A percentile compares a stretch with the other conserved stretches of the same genome.
phyloP scores from a whole-genome alignment of 192 early-diverging fungal genomes.

The Nowakowskiella sp. region DNA sequence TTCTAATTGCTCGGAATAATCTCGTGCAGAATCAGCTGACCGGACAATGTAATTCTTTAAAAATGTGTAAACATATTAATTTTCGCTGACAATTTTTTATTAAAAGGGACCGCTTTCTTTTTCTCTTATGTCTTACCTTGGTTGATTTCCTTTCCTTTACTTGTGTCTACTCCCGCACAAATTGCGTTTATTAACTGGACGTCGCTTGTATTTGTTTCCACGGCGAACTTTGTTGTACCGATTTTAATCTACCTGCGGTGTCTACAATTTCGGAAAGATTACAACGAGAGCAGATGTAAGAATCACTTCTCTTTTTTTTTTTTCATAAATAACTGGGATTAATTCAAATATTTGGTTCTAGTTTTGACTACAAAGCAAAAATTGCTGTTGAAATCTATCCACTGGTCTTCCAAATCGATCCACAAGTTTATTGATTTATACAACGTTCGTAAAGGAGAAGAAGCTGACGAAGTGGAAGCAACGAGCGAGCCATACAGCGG shows the following conservation, averaged over 20 bases:
- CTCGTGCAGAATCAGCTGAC: constrained; percentile 38
- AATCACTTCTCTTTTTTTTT: background rate
- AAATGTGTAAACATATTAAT: constrained; percentile 6
- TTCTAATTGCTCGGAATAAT: constrained; percentile 38
- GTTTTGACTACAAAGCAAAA: constrained; percentile 35
- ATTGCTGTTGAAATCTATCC: constrained; percentile 36
- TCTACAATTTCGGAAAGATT: constrained; percentile 32
- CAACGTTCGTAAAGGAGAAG: background rate
- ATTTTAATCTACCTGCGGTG: constrained; percentile 48
- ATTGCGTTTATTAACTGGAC: constrained; percentile 43
- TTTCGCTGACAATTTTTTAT: constrained; percentile 1
- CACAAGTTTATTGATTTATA: constrained; percentile 34
- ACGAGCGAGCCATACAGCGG: background rate
- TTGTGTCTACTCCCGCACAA: constrained; percentile 27
- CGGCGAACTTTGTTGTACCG: constrained; percentile 50
- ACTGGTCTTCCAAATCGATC: constrained; percentile 32
- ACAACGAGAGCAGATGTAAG: constrained; percentile 27
- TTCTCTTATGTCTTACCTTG: constrained; percentile 39
- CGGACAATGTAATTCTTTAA: constrained; percentile 7
- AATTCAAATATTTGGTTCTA: background rate
- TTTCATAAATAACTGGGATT: background rate
- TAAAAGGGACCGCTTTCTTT: constrained; percentile 15
- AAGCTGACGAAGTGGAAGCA: background rate
- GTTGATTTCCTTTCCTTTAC: constrained; percentile 35
- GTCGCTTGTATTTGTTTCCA: constrained; percentile 38